Conservation (phyloP, 495 filamentous ascomycete species). For the Sabuloglossum arenarium region DNA sequence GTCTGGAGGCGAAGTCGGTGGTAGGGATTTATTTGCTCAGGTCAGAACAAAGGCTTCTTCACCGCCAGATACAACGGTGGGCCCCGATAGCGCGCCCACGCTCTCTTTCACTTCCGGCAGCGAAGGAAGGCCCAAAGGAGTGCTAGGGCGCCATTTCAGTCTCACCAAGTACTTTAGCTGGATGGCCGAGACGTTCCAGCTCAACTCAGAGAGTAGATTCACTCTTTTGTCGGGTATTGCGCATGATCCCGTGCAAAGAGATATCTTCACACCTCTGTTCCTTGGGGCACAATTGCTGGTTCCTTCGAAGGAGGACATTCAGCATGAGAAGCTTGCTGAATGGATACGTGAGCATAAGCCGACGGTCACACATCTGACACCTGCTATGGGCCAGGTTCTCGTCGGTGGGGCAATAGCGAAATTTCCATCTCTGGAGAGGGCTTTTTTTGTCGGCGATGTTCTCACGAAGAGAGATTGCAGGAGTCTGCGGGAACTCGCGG, state of each 20-base stretch:
- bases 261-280: slow-evolving; percentile 90
- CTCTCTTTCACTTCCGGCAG: slow-evolving; percentile 71
- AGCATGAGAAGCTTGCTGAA: slow-evolving; percentile 70
- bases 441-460: slow-evolving; percentile 89
- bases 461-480: slow-evolving; percentile 73
- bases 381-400: slow-evolving; percentile 90
- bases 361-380: slow-evolving; percentile 81
- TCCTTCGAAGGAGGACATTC: slow-evolving; percentile 67
- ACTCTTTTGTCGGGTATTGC: slow-evolving; percentile 72
- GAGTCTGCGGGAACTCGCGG: slow-evolving; percentile 54
- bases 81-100: slow-evolving; percentile 73
- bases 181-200: slow-evolving; percentile 71
- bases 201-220: slow-evolving; percentile 56
- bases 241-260: slow-evolving; percentile 79
- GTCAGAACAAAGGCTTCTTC: slow-evolving; percentile 29
- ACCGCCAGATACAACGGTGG: slow-evolving; percentile 57
- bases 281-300: slow-evolving; percentile 65
- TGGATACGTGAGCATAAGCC: slow-evolving; percentile 70
- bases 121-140: slow-evolving; percentile 74
- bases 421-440: slow-evolving; percentile 57
- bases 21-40: slow-evolving; percentile 42
- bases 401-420: slow-evolving; percentile 62
- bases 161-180: slow-evolving; percentile 76
- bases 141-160: slow-evolving; percentile 72
- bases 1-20: slow-evolving; percentile 40